These are phyloP conservation scores for Phylloporus sp. DNA, from an alignment of 768 basidiomycete genomes.

Conservation along the genomic window DNA sequence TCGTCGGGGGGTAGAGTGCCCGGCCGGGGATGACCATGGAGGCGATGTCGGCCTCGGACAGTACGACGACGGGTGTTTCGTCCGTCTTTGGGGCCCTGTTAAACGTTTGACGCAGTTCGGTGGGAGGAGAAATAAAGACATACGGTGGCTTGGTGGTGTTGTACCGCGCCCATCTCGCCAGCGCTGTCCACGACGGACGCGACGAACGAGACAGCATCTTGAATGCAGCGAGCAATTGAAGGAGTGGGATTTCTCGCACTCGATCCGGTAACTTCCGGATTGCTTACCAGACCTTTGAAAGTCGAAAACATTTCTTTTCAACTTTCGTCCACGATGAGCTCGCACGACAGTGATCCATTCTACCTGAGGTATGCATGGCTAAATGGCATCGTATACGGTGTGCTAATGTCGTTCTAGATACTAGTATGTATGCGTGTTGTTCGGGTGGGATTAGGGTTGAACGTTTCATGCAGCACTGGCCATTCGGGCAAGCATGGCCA, in stretches of 20 bases:
- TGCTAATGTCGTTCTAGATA: slow-evolving; percentile 36
- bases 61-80: slow-evolving; percentile 14
- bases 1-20: slow-evolving; percentile 45
- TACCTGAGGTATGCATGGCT: slow-evolving; percentile 57
- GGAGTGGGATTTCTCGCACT: too few relatives aligned
- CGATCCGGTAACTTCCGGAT: slow-evolving; percentile 20
- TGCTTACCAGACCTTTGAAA: too few relatives aligned
- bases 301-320: too few relatives aligned
- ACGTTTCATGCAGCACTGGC: slow-evolving; percentile 49
- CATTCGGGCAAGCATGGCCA: slow-evolving; percentile 98
- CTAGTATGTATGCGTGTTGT: slow-evolving; percentile 37
- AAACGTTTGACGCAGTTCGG: neutral
- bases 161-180: slow-evolving; percentile 22
- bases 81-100: slow-evolving; percentile 6
- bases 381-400: neutral
- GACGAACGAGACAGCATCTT: slow-evolving; percentile 31
- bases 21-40: slow-evolving; percentile 61
- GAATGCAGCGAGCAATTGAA: too few relatives aligned
- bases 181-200: slow-evolving; percentile 13
- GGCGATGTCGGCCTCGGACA: slow-evolving; percentile 41
- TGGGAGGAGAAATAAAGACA: neutral
- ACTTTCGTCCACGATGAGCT: slow-evolving; percentile 22
- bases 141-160: slow-evolving; percentile 13
- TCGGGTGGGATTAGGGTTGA: neutral
- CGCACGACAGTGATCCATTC: slow-evolving; percentile 66